Base-by-base conservation (phyloP, 371 early-diverging fungal species). In the Syncephalastrum monosporum region DNA sequence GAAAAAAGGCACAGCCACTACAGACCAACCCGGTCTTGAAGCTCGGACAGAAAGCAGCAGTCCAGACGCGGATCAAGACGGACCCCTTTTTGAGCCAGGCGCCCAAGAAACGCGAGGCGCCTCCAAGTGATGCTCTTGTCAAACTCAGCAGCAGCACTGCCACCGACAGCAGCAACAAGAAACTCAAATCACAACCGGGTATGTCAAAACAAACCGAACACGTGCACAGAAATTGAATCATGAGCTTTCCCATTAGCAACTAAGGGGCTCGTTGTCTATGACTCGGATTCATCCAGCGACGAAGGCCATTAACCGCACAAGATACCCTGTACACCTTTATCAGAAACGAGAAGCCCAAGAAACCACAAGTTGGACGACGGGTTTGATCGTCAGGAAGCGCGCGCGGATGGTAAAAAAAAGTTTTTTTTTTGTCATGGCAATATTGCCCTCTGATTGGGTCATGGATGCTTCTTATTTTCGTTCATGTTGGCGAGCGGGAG, bases 81-180 rank as follows among this genome's bases (percentile, higher is more conserved):
- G 83, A 83, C 61, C 83, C 83, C 1, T 83, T 83, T 54, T 62
- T 77, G 38, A 33, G 38, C 38, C 38, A 33, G 38, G 12, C 38
- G 38, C 3, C 10, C 44, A 50, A 43, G 63, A 59, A 7, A 47
- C 57, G 3, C 43, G 57, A 27, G 55, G 64, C 7, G 59, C 61
- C 44, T 25, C 21, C 23, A 21, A 46, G 38, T 33, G 38, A 33
- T 10, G 8, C 38, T 33, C 38, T 33, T 12, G 38, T 33, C 38
- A 33, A 33, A 33, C 10, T 33, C 38, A 10, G 38, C 10, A 10
- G 10, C 10, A 33, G 38, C 10, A 33, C 10, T 33, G 10, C 8
- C 38, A 33, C 8, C 5, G 8, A 10, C 8, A 33, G 38, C 12
- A 41, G 38, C 12, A 41, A 42, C 53, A 42, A 23, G 45, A 44